phyloP scores from a whole-genome alignment of 805 yeast species.

The Yarrowia sp. region DNA sequence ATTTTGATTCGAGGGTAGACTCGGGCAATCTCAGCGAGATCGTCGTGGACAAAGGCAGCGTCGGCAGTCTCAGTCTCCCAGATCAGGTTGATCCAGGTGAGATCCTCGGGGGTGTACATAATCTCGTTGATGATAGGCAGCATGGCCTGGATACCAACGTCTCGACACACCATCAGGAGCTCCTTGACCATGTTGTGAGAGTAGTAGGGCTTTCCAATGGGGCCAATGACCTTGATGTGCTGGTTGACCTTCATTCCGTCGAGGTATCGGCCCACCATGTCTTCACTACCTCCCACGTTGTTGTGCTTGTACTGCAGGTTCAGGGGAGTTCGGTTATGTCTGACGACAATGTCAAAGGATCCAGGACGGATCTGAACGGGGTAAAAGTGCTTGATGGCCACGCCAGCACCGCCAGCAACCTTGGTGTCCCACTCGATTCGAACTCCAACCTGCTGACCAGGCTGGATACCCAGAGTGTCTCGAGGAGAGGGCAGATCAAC shows the following conservation, averaged over 20 bases:
- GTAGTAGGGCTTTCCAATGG: slow-evolving; percentile 36
- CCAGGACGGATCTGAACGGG: slow-evolving; percentile 35
- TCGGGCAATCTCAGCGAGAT: slow-evolving; percentile 29
- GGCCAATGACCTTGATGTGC: slow-evolving; percentile 35
- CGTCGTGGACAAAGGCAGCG: slow-evolving; percentile 32
- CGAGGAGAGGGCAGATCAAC: slow-evolving; percentile 21
- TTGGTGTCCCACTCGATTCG: slow-evolving; percentile 31
- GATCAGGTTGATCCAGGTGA: slow-evolving; percentile 28
- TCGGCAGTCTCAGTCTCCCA: slow-evolving; percentile 33
- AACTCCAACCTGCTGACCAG: slow-evolving; percentile 27
- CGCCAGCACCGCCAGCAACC: slow-evolving; percentile 32
- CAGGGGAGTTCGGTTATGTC: slow-evolving; percentile 28
- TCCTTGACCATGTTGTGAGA: slow-evolving; percentile 36
- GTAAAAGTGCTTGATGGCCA: slow-evolving; percentile 36
- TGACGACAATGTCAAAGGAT: slow-evolving; percentile 31
- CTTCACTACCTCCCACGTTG: slow-evolving; percentile 36
- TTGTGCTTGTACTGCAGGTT: slow-evolving; percentile 36
- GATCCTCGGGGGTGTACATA: slow-evolving; percentile 33
- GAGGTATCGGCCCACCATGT: slow-evolving; percentile 36
- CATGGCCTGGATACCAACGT: slow-evolving; percentile 35
- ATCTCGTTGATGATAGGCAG: slow-evolving; percentile 36
- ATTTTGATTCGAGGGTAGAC: slow-evolving; percentile 32
- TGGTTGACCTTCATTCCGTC: slow-evolving; percentile 38
- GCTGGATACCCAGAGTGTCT: slow-evolving; percentile 9
- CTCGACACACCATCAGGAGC: slow-evolving; percentile 30